These are phyloP conservation scores for Calonectria fujianensis DNA, from an alignment of 2,329 filamentous ascomycete genomes.

Conservation along the genomic window DNA sequence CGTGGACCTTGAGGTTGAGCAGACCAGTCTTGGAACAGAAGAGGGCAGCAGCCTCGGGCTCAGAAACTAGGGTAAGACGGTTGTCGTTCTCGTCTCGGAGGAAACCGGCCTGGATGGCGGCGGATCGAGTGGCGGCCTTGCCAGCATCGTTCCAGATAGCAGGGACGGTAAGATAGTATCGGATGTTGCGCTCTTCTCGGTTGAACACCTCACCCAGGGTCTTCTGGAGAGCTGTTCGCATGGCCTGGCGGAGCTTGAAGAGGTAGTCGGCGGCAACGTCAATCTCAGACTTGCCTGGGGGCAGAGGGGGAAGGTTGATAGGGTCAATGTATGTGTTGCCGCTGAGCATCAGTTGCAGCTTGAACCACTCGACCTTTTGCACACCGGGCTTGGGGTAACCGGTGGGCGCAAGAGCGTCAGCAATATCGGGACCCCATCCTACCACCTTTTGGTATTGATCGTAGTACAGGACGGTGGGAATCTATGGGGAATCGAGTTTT, in stretches of 20 bases:
- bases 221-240: constrained; percentile 96
- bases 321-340: constrained; percentile 99
- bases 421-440: constrained; percentile 99
- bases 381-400: constrained; percentile 98
- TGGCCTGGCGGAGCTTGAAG: constrained; percentile 97
- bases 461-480: constrained; percentile 99
- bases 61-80: constrained; percentile 93
- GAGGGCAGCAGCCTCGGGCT: constrained; percentile 96
- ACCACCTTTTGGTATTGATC: constrained; percentile 99
- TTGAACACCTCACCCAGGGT: constrained; percentile 98
- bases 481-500: constrained; percentile 72
- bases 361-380: constrained; percentile 99
- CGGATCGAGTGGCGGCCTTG: constrained; percentile 96
- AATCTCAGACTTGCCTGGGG: constrained; percentile 98
- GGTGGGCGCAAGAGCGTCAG: constrained; percentile 95
- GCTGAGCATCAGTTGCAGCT: constrained; percentile 98
- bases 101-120: constrained; percentile 97
- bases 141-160: constrained; percentile 99
- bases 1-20: constrained; percentile 97
- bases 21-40: constrained; percentile 98
- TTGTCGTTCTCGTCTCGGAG: constrained; percentile 98
- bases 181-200: constrained; percentile 97
- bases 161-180: constrained; percentile 98
- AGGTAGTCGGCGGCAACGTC: constrained; percentile 99
- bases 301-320: constrained; percentile 97